Evolutionary conservation across 108 stramenopile genomes (phyloP).

Genomic region (Fistulifera pelliculosa): DNA sequence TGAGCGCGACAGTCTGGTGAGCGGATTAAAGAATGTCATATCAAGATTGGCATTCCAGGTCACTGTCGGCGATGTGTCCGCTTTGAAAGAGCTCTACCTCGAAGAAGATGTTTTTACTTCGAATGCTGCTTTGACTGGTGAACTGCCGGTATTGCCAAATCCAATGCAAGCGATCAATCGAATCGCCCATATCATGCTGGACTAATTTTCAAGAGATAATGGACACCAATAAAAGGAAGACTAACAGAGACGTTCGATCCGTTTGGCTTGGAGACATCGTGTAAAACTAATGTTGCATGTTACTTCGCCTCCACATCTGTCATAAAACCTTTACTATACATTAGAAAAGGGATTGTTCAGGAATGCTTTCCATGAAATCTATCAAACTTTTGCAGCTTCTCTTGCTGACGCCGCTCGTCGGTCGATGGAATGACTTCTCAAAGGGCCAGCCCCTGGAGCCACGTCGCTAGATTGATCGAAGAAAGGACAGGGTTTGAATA

Average conservation of each 20-base stretch:
- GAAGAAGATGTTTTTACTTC: neutral
- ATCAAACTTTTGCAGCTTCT: neutral
- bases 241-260: no score
- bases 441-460: no score
- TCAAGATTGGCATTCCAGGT: slow-evolving; percentile 36
- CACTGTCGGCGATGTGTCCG: slow-evolving; percentile 43
- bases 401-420: no score
- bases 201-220: slow-evolving; percentile 5
- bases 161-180: slow-evolving; percentile 10
- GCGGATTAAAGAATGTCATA: slow-evolving; percentile 40
- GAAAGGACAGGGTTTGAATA: no score
- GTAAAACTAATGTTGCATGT: no score
- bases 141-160: neutral
- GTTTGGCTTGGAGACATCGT: no score
- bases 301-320: no score
- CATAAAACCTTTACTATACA: no score
- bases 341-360: neutral
- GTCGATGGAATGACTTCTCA: no score
- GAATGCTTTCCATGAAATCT: neutral
- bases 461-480: no score
- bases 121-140: neutral
- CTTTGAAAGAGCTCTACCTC: slow-evolving; percentile 41
- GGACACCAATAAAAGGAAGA: no score
- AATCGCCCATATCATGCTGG: slow-evolving; percentile 10
- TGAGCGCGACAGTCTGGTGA: slow-evolving; percentile 43